Conservation (phyloP, 1,139 yeast species). For the Pichia sp. region DNA sequence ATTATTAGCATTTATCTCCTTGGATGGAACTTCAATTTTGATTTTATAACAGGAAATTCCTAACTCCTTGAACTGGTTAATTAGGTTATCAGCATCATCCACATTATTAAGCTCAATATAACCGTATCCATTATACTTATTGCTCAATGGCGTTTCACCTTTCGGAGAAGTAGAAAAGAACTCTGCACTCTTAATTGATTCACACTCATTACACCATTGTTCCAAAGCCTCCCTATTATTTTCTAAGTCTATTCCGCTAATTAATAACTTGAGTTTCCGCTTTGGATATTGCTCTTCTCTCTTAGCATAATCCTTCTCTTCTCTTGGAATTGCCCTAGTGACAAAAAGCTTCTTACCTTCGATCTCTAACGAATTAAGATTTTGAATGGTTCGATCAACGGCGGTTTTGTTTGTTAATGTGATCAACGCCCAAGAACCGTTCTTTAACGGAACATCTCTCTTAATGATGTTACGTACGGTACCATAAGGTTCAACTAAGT, state of each 20-base stretch:
- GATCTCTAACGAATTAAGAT: constrained; percentile 21
- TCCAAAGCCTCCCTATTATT: constrained; percentile 17
- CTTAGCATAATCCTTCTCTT: constrained; percentile 22
- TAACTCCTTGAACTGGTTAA: constrained; percentile 15
- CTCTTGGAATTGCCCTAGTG: constrained; percentile 27
- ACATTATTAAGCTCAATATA: constrained; percentile 23
- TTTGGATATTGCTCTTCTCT: constrained; percentile 14
- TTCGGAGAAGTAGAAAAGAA: constrained; percentile 17
- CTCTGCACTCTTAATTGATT: constrained; percentile 21
- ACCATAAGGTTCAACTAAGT: constrained; percentile 34
- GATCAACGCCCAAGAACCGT: constrained; percentile 40
- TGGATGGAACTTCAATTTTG: constrained; percentile 19
- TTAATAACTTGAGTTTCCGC: constrained; percentile 19
- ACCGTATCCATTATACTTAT: constrained; percentile 22
- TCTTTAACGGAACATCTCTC: constrained; percentile 30
- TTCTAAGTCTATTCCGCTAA: constrained; percentile 20
- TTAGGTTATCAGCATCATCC: constrained; percentile 19
- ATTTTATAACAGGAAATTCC: constrained; percentile 24
- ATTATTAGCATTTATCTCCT: constrained; percentile 7
- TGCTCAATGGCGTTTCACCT: constrained; percentile 7
- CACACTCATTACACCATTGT: constrained; percentile 20
- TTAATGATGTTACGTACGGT: constrained; percentile 34
- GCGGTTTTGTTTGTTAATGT: constrained; percentile 31
- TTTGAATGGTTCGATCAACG: constrained; percentile 23
- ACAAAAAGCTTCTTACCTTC: constrained; percentile 26